Evolutionary conservation across 805 yeast species (phyloP).

Genomic region (Metschnikowia kofuensis): DNA sequence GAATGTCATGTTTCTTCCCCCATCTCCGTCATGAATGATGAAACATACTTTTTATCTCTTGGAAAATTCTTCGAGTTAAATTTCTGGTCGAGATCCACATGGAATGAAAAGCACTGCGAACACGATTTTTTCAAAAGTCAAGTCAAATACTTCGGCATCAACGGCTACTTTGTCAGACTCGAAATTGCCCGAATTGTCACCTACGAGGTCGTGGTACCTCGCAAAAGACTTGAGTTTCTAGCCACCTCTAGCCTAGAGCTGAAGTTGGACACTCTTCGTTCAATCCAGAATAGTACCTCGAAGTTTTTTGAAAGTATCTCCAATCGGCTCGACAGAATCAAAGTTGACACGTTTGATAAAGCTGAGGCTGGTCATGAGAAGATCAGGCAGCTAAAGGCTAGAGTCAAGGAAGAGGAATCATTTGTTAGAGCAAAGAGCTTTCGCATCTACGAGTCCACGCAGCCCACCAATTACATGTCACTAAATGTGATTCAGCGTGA

Average conservation of each 20-base stretch:
- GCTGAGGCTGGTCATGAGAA: constrained; percentile 63
- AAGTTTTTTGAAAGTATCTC: constrained; percentile 71
- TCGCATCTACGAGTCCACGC: constrained; percentile 50
- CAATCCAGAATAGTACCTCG: constrained; percentile 50
- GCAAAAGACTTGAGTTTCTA: constrained; percentile 65
- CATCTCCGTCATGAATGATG: constrained; percentile 75
- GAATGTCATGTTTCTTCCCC: constrained; percentile 75
- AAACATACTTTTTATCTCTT: constrained; percentile 85
- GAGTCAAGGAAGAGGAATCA: constrained; percentile 50
- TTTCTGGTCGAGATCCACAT: constrained; percentile 57
- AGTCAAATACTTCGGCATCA: constrained; percentile 77
- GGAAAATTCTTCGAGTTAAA: constrained; percentile 88
- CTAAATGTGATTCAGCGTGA: constrained; percentile 67
- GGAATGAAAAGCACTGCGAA: constrained; percentile 50
- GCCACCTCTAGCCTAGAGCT: constrained; percentile 66
- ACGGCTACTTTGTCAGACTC: constrained; percentile 73
- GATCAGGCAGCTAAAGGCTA: constrained; percentile 55
- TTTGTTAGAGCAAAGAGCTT: constrained; percentile 45
- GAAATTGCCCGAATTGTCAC: constrained; percentile 74
- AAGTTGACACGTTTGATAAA: constrained; percentile 67
- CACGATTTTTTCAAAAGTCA: constrained; percentile 85
- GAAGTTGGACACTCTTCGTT: constrained; percentile 59
- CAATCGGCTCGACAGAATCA: constrained; percentile 71
- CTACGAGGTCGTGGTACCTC: constrained; percentile 79
- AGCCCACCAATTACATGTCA: constrained; percentile 64